Base-by-base conservation (phyloP, 2,329 filamentous ascomycete genomes). In the Arthrinium phaeospermum region DNA sequence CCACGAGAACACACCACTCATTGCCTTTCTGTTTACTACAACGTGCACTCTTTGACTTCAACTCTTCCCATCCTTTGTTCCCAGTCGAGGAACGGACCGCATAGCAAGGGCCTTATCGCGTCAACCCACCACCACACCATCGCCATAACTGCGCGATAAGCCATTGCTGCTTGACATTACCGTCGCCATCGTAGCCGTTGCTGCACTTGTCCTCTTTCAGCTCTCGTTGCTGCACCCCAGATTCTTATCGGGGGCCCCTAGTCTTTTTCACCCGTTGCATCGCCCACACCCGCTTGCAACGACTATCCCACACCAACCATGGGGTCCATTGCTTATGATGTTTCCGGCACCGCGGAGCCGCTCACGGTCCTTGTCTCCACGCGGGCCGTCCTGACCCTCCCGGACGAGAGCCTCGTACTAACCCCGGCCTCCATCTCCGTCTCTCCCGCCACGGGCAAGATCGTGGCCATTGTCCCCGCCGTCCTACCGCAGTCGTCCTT, bases 361-460 rank as follows among this genome's bases (percentile, higher is more conserved):
- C 79, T 95, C 78, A 91, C 90, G 61, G 94, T 98, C 72, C 88
- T 98, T 72, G 93, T 93, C 72, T 98, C 96, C 0, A 93, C 92
- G 37, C 90, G 95, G 77, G 94, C 94, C 72, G 91, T 98, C 69
- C 86, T 98, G 77, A 92, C 92, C 67, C 91, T 93, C 72, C 87
- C 90, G 61, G 87, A 91, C 74, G 85, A 90, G 76, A 86, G 85
- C 34, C 86, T 92, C 46, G 71, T 88, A 37, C 84, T 98, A 67
- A 94, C 93, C 3, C 91, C 95, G 27, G 96, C 94, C 72, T 98
- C 95, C 16, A 91, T 99, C 73, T 88, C 92, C 71, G 86, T 98
- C 77, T 97, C 94, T 2, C 89, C 90, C 8, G 81, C 81, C 57
- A 95, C 94, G 0, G 96, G 96, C 79, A 98, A 95, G 84, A 97